Conservation (phyloP, 345 rosid genomes). For the Euphorbia tirucalli region DNA sequence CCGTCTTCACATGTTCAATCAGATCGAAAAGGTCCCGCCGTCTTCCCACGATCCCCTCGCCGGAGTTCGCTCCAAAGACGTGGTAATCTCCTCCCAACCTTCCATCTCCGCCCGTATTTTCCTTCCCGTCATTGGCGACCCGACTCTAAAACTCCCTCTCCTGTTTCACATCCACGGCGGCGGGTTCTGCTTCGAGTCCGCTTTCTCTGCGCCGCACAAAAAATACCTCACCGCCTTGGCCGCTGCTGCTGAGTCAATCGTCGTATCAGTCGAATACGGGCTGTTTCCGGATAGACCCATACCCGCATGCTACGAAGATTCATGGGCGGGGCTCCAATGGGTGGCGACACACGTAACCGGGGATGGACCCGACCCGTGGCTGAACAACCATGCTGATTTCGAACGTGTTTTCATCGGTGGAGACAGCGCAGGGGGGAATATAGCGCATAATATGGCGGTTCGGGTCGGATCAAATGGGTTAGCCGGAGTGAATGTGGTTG, state of each 20-base stretch:
- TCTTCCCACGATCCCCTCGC: no score
- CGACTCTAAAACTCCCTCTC: slow-evolving; percentile 30
- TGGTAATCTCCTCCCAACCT: slow-evolving; percentile 27
- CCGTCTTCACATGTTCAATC: slow-evolving; percentile 8
- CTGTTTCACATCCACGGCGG: slow-evolving; percentile 46
- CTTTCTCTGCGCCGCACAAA: no score
- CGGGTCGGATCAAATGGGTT: slow-evolving; percentile 33
- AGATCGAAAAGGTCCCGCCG: background rate
- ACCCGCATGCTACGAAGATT: slow-evolving; percentile 46
- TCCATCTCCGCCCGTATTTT: slow-evolving; percentile 39
- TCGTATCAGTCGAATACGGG: slow-evolving; percentile 43
- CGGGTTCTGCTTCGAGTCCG: slow-evolving; percentile 35
- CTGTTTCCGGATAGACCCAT: slow-evolving; percentile 40
- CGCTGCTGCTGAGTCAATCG: slow-evolving; percentile 27
- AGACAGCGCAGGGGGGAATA: slow-evolving; percentile 47
- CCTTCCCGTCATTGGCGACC: slow-evolving; percentile 31
- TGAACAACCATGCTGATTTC: slow-evolving; percentile 33
- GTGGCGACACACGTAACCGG: slow-evolving; percentile 31
- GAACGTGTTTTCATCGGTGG: slow-evolving; percentile 33
- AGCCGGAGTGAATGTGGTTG: slow-evolving; percentile 23
- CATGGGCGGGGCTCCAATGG: slow-evolving; percentile 52
- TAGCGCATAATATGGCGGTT: slow-evolving; percentile 27
- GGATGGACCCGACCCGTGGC: slow-evolving; percentile 39
- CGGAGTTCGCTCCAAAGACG: slow-evolving; percentile 34
- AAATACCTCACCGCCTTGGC: slow-evolving; percentile 24